phyloP scores from a whole-genome alignment of 768 basidiomycete species.

The Boletus vermiculosoides region DNA sequence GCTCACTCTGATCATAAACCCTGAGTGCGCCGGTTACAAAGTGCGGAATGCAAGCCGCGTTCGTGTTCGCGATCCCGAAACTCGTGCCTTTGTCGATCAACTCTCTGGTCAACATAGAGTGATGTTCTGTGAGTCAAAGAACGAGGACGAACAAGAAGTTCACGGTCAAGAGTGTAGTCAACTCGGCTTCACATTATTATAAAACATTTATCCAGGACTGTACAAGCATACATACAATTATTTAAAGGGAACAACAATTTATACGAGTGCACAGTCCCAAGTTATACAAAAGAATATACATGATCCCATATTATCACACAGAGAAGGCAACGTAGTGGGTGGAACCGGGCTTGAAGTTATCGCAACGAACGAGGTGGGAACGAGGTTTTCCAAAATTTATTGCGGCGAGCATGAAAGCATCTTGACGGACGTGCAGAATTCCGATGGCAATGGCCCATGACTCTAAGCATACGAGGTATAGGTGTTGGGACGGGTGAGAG shows the following conservation, averaged over 20 bases:
- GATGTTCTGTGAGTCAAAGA: background rate
- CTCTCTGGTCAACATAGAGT: background rate
- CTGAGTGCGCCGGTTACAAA: background rate
- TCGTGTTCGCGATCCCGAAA: background rate
- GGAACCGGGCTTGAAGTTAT: conserved; percentile 17
- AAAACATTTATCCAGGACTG: conserved; percentile 2
- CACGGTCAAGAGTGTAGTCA: no score
- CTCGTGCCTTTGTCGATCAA: background rate
- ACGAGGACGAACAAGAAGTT: background rate
- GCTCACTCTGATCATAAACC: background rate
- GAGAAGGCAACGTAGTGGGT: conserved; percentile 15
- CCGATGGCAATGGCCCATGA: background rate
- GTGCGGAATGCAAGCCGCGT: background rate
- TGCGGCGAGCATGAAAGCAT: conserved; percentile 21
- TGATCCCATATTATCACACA: conserved; percentile 29
- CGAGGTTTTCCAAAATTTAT: conserved; percentile 2
- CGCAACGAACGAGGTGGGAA: conserved; percentile 13
- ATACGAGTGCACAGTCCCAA: conserved; percentile 21
- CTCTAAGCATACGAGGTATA: conserved; percentile 24
- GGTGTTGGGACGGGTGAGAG: conserved; percentile 17
- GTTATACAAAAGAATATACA: conserved; percentile 35
- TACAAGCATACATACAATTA: conserved; percentile 24
- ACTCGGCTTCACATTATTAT: background rate
- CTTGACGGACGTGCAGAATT: conserved; percentile 8
- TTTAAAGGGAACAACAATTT: conserved; percentile 12